Percentiles rank a stretch among this genome's conserved stretches.
Evolutionary conservation across 441 rosid species (phyloP).

Genomic region (Mallotus repandus): DNA sequence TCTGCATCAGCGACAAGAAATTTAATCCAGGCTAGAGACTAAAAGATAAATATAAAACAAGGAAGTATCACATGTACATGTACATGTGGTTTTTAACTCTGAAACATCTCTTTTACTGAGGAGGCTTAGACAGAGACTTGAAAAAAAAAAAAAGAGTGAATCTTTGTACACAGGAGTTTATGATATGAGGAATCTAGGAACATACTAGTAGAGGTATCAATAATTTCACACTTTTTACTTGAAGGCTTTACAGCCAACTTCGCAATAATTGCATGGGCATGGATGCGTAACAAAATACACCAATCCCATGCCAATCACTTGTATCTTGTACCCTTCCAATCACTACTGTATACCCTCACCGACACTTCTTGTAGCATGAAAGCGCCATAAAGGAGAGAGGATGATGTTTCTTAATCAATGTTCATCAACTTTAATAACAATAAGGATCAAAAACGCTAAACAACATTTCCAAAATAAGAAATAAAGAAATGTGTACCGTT

Average conservation of each 20-base stretch:
- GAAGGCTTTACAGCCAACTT: conserved; percentile 10
- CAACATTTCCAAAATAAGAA: neutral
- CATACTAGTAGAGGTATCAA: neutral
- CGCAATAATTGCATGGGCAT: conserved; percentile 5
- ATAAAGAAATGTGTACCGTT: conserved; percentile 14
- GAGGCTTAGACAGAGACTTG: neutral
- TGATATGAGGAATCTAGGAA: neutral
- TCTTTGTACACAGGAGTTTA: neutral
- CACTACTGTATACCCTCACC: neutral
- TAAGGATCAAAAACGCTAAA: neutral
- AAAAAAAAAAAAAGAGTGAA: neutral
- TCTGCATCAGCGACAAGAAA: neutral
- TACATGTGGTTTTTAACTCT: too few species aligned
- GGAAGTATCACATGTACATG: neutral
- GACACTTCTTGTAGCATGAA: neutral
- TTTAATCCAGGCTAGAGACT: neutral
- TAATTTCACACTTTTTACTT: conserved; percentile 1
- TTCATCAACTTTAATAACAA: neutral
- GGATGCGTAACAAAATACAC: neutral
- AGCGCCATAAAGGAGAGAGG: too few species aligned
- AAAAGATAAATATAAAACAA: too few species aligned
- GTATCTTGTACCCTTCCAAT: neutral
- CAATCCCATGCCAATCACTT: neutral
- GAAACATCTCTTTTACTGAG: neutral
- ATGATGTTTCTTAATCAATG: neutral